These are phyloP conservation scores for Mariannaea sp. DNA, from an alignment of 2,329 filamentous ascomycete genomes.

Conservation along the genomic window DNA sequence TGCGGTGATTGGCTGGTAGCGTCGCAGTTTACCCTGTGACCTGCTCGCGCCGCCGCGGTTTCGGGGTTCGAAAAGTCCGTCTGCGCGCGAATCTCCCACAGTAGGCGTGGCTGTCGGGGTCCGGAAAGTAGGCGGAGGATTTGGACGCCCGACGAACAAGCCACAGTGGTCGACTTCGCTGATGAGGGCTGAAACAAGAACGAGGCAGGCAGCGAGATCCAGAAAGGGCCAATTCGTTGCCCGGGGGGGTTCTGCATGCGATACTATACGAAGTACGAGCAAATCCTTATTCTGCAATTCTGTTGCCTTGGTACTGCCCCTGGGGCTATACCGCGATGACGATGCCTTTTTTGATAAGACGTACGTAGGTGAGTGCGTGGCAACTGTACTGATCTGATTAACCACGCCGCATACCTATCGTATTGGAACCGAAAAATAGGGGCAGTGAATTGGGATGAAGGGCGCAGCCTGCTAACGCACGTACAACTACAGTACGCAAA, in stretches of 20 bases:
- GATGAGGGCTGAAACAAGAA: too few species aligned
- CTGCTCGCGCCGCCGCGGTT: neutral
- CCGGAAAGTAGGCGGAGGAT: neutral
- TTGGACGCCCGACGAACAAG: neutral
- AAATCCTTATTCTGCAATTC: too few species aligned
- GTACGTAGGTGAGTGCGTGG: conserved; percentile 8
- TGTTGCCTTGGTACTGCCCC: conserved; percentile 10
- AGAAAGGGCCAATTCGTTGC: too few species aligned
- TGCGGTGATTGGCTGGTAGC: neutral
- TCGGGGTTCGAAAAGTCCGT: neutral
- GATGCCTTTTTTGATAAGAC: neutral
- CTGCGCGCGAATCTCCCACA: neutral
- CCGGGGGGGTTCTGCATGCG: too few species aligned
- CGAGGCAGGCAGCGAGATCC: neutral
- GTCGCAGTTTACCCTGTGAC: neutral
- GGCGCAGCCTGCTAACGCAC: neutral
- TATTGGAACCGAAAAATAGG: neutral
- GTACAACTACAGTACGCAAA: too few species aligned
- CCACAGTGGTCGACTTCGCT: neutral
- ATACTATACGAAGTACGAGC: too few species aligned
- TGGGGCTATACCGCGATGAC: neutral
- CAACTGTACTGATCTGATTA: neutral
- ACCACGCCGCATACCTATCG: neutral
- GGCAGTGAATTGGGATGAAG: neutral
- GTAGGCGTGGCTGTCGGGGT: neutral